Conservation (phyloP, 371 early-diverging fungal species). For the Nematocida minor region DNA sequence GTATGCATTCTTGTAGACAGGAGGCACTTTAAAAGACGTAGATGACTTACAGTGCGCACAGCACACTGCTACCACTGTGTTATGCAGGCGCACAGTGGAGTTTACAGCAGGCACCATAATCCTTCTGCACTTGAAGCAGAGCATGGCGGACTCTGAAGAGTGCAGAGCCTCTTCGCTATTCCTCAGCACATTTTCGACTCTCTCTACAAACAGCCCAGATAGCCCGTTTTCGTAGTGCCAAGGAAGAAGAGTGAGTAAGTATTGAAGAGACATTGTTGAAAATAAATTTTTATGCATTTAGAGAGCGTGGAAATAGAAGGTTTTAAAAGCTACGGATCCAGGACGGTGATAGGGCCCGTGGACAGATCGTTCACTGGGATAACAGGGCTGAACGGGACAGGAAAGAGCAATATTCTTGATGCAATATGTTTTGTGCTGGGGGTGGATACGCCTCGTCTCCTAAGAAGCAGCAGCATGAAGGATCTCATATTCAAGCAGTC, state of each 20-base stretch:
- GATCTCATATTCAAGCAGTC: conserved; percentile 93
- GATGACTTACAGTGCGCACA: not conserved
- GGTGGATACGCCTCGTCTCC: conserved; percentile 66
- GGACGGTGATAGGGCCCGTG: conserved; percentile 51
- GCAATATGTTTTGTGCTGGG: conserved; percentile 97
- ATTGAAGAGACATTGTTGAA: not conserved
- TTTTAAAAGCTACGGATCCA: conserved; percentile 63
- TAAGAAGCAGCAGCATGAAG: conserved; percentile 80
- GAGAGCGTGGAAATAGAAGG: conserved; percentile 61
- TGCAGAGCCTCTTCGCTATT: not conserved
- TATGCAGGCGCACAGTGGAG: not conserved
- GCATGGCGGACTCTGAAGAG: not conserved
- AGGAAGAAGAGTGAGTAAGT: not conserved
- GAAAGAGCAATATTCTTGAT: conserved; percentile 96
- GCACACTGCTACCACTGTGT: not conserved
- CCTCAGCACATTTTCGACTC: not conserved
- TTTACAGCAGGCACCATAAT: conserved; percentile 29
- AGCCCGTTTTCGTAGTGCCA: not conserved
- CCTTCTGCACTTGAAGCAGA: conserved; percentile 26
- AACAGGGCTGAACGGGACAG: conserved; percentile 96
- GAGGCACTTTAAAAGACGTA: not conserved
- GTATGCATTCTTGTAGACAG: not conserved
- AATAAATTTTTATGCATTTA: conserved; percentile 56
- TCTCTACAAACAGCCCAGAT: not conserved
- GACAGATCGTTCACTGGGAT: conserved; percentile 80